phyloP scores from a whole-genome alignment of 805 yeast genomes.

The Candida sanyiensis region DNA sequence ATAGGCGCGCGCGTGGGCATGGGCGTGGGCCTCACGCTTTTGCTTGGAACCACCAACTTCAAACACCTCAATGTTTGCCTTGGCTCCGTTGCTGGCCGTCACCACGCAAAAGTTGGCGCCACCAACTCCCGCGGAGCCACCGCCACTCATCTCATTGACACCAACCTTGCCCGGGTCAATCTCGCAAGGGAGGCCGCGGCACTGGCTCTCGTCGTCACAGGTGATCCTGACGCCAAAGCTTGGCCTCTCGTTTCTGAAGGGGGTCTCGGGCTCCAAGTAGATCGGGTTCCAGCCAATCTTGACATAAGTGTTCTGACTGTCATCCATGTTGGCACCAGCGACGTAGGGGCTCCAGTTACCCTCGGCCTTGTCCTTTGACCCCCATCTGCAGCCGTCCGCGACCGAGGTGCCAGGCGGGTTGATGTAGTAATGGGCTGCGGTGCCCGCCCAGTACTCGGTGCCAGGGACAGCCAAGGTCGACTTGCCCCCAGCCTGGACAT shows the following conservation, averaged over 20 bases:
- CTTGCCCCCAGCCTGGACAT: constrained; percentile 44
- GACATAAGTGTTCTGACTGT: constrained; percentile 61
- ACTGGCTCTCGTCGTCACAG: constrained; percentile 63
- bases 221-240: constrained; percentile 65
- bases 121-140: constrained; percentile 45
- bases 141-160: constrained; percentile 45
- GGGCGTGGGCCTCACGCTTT: constrained; percentile 16
- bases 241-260: constrained; percentile 54
- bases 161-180: constrained; percentile 66
- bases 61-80: constrained; percentile 72
- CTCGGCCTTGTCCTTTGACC: constrained; percentile 54
- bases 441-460: constrained; percentile 74
- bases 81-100: constrained; percentile 59
- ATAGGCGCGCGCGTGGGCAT: constrained; percentile 13
- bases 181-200: constrained; percentile 76
- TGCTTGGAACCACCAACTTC: constrained; percentile 14
- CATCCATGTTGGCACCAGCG: constrained; percentile 84
- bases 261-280: constrained; percentile 53
- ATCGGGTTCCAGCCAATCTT: constrained; percentile 92
- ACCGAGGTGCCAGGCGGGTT: constrained; percentile 79
- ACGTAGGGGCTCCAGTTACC: constrained; percentile 96
- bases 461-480: constrained; percentile 77
- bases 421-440: constrained; percentile 82
- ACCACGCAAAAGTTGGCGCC: constrained; percentile 82
- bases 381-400: constrained; percentile 82